Evolutionary conservation across 805 yeast genomes (phyloP).

Genomic region (Kluyveromyces wickerhamii): DNA sequence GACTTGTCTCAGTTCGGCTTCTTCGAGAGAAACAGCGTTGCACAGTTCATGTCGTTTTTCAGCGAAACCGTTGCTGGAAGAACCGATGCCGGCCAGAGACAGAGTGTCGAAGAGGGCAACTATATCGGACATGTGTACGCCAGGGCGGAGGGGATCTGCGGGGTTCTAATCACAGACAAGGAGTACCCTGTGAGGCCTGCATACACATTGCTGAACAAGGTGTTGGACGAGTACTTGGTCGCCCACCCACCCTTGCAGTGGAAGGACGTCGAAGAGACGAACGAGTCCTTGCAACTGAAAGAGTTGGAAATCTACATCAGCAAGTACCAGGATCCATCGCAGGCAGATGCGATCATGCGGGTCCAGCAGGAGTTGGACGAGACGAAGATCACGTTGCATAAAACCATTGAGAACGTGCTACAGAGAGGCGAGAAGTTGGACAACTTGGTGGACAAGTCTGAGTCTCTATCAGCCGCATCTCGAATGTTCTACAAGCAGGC

Average conservation of each 20-base stretch:
- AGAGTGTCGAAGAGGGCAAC: slow-evolving; percentile 84
- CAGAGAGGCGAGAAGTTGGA: slow-evolving; percentile 96
- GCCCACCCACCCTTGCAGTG: slow-evolving; percentile 72
- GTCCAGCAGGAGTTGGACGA: slow-evolving; percentile 98
- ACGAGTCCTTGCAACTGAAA: slow-evolving; percentile 26
- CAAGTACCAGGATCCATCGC: slow-evolving; percentile 93
- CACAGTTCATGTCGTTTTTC: slow-evolving; percentile 92
- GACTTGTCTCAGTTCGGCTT: slow-evolving; percentile 83
- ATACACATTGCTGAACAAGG: slow-evolving; percentile 81
- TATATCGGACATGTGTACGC: slow-evolving; percentile 90
- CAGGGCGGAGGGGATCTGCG: slow-evolving; percentile 83
- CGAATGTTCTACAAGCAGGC: slow-evolving; percentile 97
- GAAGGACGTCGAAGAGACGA: slow-evolving; percentile 42
- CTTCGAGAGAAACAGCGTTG: slow-evolving; percentile 75
- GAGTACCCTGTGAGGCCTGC: slow-evolving; percentile 98
- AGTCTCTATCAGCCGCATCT: slow-evolving; percentile 79
- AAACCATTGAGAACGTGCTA: slow-evolving; percentile 87
- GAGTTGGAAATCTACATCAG: slow-evolving; percentile 61
- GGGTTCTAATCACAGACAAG: slow-evolving; percentile 86
- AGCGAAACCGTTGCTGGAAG: slow-evolving; percentile 84
- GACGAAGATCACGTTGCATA: slow-evolving; percentile 91
- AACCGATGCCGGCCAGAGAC: slow-evolving; percentile 85
- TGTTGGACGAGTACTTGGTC: slow-evolving; percentile 82
- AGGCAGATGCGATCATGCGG: slow-evolving; percentile 94
- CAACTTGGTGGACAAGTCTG: slow-evolving; percentile 89